Conservation (phyloP, 805 yeast species). For the Ogataea henricii region DNA sequence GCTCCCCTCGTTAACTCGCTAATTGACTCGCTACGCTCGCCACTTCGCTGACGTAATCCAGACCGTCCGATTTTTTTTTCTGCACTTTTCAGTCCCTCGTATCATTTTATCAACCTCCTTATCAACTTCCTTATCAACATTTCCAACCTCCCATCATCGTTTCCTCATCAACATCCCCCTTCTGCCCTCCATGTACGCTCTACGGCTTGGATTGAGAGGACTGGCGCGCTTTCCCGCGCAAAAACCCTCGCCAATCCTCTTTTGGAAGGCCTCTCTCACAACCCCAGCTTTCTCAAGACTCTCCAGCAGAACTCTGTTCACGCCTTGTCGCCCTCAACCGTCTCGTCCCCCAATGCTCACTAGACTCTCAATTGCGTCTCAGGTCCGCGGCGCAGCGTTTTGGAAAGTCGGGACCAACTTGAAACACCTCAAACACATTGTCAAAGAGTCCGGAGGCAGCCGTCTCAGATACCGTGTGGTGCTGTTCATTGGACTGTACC, state of each 20-base stretch:
- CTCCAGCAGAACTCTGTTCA: neutral
- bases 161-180: neutral
- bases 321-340: neutral
- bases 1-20: too few species aligned
- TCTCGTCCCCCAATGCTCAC: neutral
- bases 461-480: constrained; percentile 48
- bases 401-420: constrained; percentile 38
- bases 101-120: too few species aligned
- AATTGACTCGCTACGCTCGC: too few species aligned
- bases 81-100: too few species aligned
- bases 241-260: neutral
- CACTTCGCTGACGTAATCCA: too few species aligned
- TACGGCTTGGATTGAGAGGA: neutral
- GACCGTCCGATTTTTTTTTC: too few species aligned
- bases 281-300: neutral
- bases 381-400: constrained; percentile 29
- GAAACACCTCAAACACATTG: constrained; percentile 24
- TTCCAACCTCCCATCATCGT: neutral
- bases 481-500: constrained; percentile 43
- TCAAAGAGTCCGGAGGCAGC: constrained; percentile 39
- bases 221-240: neutral
- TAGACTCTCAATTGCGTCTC: constrained; percentile 1
- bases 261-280: neutral
- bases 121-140: too few species aligned
- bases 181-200: neutral